Evolutionary conservation across 192 early-diverging fungal species (phyloP).

Genomic region (Jimgerdemannia lactiflua): DNA sequence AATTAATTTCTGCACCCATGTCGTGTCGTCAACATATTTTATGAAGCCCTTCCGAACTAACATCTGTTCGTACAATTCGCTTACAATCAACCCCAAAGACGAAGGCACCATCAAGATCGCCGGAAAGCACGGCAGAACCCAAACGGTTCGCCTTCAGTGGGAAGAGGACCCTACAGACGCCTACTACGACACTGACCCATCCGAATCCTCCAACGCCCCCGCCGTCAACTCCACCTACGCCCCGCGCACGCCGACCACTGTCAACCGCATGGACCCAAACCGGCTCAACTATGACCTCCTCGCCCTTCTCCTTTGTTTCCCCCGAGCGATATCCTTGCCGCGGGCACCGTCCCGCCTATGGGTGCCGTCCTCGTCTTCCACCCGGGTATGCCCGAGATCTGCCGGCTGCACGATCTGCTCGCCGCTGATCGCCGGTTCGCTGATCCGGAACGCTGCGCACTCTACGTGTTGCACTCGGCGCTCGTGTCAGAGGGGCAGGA

Average conservation of each 20-base stretch:
- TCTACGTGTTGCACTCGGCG: conserved; percentile 55
- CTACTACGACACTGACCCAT: background rate
- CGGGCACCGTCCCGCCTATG: background rate
- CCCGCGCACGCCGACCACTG: conserved; percentile 27
- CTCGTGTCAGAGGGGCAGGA: conserved; percentile 65
- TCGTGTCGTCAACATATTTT: background rate
- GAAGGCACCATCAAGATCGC: conserved; percentile 33
- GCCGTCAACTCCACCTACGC: background rate
- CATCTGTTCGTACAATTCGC: background rate
- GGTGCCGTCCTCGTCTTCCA: conserved; percentile 80
- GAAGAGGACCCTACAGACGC: background rate
- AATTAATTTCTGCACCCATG: background rate
- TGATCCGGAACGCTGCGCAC: conserved; percentile 33
- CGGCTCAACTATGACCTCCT: conserved; percentile 59
- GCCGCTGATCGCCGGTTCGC: conserved; percentile 42
- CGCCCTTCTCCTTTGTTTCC: conserved; percentile 36
- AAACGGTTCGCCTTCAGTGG: conserved; percentile 22
- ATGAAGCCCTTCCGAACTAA: too few species aligned
- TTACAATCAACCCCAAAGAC: background rate
- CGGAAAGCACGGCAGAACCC: conserved; percentile 39
- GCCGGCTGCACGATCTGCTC: conserved; percentile 50
- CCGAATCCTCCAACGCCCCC: background rate
- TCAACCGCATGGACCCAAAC: conserved; percentile 45
- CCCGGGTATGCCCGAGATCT: conserved; percentile 67
- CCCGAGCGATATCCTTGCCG: background rate